A percentile compares a stretch with the other conserved stretches of the same genome.
These are phyloP conservation scores for Byssothecium circinans DNA, from an alignment of 2,329 filamentous ascomycete species.

Conservation along the genomic window DNA sequence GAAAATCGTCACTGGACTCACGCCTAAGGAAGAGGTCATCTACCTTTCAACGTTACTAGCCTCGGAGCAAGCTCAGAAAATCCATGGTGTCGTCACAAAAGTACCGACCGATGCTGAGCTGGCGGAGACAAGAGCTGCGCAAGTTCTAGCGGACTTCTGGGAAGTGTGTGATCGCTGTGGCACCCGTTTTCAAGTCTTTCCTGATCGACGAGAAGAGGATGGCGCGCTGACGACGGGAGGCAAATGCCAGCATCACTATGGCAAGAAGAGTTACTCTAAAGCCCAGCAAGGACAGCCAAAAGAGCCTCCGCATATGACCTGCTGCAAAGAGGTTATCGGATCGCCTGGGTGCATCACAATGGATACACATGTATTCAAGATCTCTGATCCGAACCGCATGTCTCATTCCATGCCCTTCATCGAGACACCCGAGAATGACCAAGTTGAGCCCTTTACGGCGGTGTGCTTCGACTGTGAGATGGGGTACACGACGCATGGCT, in stretches of 20 bases:
- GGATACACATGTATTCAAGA: conserved; percentile 84
- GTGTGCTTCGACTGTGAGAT: conserved; percentile 96
- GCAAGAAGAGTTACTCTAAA: conserved; percentile 61
- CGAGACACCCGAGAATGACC: conserved; percentile 69
- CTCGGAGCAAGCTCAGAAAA: conserved; percentile 63
- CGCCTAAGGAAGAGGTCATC: conserved; percentile 61
- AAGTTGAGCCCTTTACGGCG: conserved; percentile 52
- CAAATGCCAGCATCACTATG: conserved; percentile 78
- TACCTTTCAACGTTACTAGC: conserved; percentile 58
- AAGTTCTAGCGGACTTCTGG: conserved; percentile 71
- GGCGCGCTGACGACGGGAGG: conserved; percentile 80
- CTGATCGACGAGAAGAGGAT: conserved; percentile 72
- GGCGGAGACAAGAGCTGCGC: conserved; percentile 63
- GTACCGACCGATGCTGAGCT: conserved; percentile 70
- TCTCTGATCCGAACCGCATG: conserved; percentile 72
- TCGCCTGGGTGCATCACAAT: conserved; percentile 75
- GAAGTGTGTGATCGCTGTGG: conserved; percentile 88
- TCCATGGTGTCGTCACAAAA: conserved; percentile 73
- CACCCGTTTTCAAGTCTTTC: conserved; percentile 88
- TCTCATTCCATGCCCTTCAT: conserved; percentile 79
- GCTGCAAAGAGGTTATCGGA: conserved; percentile 76
- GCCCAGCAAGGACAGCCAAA: conserved; percentile 56
- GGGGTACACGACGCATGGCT: conserved; percentile 85
- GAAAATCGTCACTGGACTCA: conserved; percentile 70
- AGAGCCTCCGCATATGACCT: conserved; percentile 67